Percentiles rank a stretch among this genome's conserved stretches.
Evolutionary conservation across 176 grass and related monocot species (phyloP).

Genomic region (Bonia amplexicaulis): DNA sequence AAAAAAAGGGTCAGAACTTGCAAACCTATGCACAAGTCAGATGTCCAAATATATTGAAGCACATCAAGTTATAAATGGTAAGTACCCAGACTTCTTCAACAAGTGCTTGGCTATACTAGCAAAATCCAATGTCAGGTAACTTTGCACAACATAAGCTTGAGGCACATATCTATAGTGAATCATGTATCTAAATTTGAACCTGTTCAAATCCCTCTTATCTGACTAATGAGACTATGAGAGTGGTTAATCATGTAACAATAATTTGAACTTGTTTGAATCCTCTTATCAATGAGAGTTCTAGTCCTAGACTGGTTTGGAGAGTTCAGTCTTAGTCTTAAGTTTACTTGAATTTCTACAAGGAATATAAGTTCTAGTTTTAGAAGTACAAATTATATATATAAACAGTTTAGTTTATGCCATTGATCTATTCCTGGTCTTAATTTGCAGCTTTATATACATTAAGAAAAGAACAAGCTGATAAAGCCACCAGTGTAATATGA

Average conservation of each 20-base stretch:
- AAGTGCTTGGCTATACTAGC: neutral
- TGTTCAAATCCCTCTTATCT: conserved; percentile 2
- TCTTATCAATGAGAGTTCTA: neutral
- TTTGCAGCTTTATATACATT: neutral
- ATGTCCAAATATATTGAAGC: neutral
- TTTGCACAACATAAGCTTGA: neutral
- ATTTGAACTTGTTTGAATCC: neutral
- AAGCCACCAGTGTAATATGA: neutral
- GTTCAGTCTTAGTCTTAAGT: neutral
- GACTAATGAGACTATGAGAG: neutral
- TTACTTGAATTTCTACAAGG: neutral
- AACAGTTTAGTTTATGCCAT: neutral
- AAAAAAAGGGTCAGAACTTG: neutral
- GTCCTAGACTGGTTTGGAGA: neutral
- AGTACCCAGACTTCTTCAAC: neutral
- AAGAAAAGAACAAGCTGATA: neutral
- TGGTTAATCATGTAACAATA: neutral
- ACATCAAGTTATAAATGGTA: neutral
- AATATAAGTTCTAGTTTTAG: neutral
- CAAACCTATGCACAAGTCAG: neutral
- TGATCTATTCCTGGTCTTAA: neutral
- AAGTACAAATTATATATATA: neutral
- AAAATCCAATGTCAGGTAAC: neutral
- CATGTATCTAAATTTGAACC: neutral
- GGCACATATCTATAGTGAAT: neutral